phyloP scores from a whole-genome alignment of 2,329 filamentous ascomycete genomes.

The Thielaviopsis euricoi region DNA sequence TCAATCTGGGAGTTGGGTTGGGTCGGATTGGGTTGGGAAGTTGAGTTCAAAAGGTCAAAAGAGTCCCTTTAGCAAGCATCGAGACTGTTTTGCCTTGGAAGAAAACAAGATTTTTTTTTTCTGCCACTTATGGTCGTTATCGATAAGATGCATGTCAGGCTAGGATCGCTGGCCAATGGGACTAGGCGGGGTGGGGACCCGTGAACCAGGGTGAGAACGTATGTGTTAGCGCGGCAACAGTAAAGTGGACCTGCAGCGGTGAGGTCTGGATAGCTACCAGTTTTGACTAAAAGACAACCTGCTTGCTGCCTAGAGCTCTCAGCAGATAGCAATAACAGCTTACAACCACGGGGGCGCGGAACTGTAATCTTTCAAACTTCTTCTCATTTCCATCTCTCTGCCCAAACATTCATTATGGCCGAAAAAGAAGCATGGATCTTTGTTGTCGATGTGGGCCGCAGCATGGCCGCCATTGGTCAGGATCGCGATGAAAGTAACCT shows the following conservation, averaged over 20 bases:
- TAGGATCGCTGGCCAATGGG: background rate
- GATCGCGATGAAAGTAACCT: conserved; percentile 65
- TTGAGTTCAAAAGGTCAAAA: background rate
- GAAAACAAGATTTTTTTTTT: conserved; percentile 12
- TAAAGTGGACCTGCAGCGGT: background rate
- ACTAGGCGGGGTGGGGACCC: background rate
- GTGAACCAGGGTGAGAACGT: background rate
- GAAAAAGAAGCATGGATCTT: conserved; percentile 89
- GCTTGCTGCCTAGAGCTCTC: conserved; percentile 5
- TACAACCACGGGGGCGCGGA: too few species aligned
- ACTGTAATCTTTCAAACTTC: background rate
- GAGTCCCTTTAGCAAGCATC: background rate
- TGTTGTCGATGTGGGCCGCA: conserved; percentile 70
- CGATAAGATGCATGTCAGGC: conserved; percentile 7
- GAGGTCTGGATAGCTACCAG: background rate
- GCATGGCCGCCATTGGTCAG: conserved; percentile 61
- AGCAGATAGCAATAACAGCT: background rate
- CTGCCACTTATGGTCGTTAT: conserved; percentile 2
- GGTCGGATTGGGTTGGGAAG: background rate
- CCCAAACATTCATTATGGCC: conserved; percentile 43
- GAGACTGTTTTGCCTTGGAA: conserved; percentile 3
- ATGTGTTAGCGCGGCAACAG: too few species aligned
- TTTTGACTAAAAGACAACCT: conserved; percentile 5
- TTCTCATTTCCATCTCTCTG: background rate
- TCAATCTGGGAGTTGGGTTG: conserved; percentile 1